Evolutionary conservation across 495 filamentous ascomycete genomes (phyloP).

Genomic region (Lineolata rhizophorae): DNA sequence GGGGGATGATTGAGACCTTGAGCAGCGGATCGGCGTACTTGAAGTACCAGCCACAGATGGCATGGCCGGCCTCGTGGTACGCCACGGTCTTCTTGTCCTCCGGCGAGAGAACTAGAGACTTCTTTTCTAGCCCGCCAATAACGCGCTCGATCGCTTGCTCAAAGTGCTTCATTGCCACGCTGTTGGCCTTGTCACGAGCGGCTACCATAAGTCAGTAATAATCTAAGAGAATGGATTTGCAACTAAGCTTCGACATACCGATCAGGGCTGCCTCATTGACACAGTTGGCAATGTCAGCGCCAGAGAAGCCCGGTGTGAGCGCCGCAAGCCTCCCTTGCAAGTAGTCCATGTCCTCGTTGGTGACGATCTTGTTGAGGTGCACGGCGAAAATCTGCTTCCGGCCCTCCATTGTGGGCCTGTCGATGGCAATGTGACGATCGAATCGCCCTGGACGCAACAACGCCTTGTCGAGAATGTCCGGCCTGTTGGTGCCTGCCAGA

Average conservation of each 20-base stretch:
- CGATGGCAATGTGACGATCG: conserved; percentile 85
- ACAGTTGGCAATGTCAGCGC: conserved; percentile 94
- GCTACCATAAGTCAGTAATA: too few species aligned
- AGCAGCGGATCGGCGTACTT: conserved; percentile 87
- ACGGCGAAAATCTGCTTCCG: conserved; percentile 91
- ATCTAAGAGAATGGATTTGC: conserved; percentile 21
- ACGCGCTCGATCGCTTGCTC: conserved; percentile 96
- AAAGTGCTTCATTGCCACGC: conserved; percentile 71
- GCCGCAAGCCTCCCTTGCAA: conserved; percentile 72
- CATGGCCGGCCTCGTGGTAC: conserved; percentile 95
- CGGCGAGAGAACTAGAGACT: conserved; percentile 75
- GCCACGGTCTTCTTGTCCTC: conserved; percentile 88
- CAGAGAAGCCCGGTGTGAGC: conserved; percentile 85
- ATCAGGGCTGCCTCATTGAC: conserved; percentile 94
- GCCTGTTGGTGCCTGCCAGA: conserved; percentile 89
- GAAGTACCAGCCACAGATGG: conserved; percentile 97
- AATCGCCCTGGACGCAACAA: conserved; percentile 93
- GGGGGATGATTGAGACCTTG: conserved; percentile 96
- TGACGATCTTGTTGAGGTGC: conserved; percentile 80
- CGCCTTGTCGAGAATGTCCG: conserved; percentile 85
- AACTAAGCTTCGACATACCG: too few species aligned
- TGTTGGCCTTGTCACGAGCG: conserved; percentile 54
- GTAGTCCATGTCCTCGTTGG: conserved; percentile 68
- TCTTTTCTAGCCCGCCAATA: conserved; percentile 88
- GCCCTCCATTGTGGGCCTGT: conserved; percentile 88